phyloP scores from a whole-genome alignment of 1,284 basidiomycete genomes.

The Spongispora temasekensis region DNA sequence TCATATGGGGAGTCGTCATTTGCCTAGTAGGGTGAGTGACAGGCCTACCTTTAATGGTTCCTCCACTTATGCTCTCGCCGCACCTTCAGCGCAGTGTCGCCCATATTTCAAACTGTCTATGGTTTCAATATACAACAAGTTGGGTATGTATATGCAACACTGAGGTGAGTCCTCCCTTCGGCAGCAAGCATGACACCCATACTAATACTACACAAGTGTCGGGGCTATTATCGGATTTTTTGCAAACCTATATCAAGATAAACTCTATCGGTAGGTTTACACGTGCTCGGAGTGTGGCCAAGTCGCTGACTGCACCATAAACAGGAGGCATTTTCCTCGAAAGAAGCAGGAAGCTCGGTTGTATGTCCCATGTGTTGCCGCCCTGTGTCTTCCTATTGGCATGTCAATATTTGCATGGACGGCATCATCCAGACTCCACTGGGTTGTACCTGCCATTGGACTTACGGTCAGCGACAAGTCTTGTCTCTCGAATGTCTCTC shows the following conservation, averaged over 20 bases:
- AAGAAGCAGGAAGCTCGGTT: slow-evolving; percentile 64
- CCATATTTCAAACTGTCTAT: slow-evolving; percentile 63
- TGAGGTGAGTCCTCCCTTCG: slow-evolving; percentile 51
- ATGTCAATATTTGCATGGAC: slow-evolving; percentile 55
- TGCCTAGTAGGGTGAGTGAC: slow-evolving; percentile 59
- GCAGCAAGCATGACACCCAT: background rate
- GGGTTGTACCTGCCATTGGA: slow-evolving; percentile 46
- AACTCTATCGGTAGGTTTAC: slow-evolving; percentile 61
- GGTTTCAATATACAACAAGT: slow-evolving; percentile 64
- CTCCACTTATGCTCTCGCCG: background rate
- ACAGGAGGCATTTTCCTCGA: slow-evolving; percentile 35
- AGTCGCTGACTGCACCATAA: no score
- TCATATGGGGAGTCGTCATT: slow-evolving; percentile 79
- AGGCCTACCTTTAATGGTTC: background rate
- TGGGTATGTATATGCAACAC: slow-evolving; percentile 61
- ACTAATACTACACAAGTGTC: slow-evolving; percentile 44
- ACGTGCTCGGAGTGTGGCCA: no score
- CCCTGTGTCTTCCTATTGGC: slow-evolving; percentile 50
- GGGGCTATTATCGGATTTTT: slow-evolving; percentile 61
- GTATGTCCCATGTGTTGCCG: slow-evolving; percentile 54
- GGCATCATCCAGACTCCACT: slow-evolving; percentile 32
- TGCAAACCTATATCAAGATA: slow-evolving; percentile 65
- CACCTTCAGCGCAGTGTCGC: slow-evolving; percentile 53
- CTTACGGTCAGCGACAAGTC: slow-evolving; percentile 36
- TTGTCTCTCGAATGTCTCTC: background rate